phyloP scores from a whole-genome alignment of 2,329 filamentous ascomycete species.

The Aspergillus cejpii region DNA sequence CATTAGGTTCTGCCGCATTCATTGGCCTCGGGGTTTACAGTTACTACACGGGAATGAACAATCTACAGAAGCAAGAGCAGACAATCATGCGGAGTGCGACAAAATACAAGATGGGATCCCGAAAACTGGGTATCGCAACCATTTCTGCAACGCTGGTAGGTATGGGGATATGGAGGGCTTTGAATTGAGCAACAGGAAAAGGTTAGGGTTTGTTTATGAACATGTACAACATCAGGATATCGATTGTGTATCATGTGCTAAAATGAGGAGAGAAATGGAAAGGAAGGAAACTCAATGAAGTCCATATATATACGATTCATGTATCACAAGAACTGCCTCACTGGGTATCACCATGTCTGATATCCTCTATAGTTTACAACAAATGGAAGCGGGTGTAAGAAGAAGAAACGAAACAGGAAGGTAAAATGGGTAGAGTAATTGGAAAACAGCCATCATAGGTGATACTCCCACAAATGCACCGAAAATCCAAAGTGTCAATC shows the following conservation, averaged over 20 bases:
- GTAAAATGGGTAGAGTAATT: conserved; percentile 6
- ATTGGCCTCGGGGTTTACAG: conserved; percentile 69
- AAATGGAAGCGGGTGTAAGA: conserved; percentile 12
- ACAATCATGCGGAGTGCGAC: conserved; percentile 62
- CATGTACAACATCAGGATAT: conserved; percentile 1
- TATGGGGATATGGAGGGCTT: conserved; percentile 63
- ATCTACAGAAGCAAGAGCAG: conserved; percentile 59
- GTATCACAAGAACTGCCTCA: conserved; percentile 25
- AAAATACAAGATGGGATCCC: conserved; percentile 64
- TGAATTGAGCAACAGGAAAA: conserved; percentile 42
- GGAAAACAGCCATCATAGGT: conserved; percentile 20
- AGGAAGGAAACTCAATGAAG: neutral
- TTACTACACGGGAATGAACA: conserved; percentile 66
- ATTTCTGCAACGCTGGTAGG: conserved; percentile 63
- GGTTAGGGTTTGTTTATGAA: neutral
- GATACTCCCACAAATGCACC: conserved; percentile 32
- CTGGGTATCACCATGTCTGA: conserved; percentile 33
- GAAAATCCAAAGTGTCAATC: conserved; percentile 19
- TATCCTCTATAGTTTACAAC: conserved; percentile 32
- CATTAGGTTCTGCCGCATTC: conserved; percentile 64
- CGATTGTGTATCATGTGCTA: neutral
- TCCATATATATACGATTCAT: conserved; percentile 10
- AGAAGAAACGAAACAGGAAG: conserved; percentile 12
- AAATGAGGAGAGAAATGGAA: neutral
- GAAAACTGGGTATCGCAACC: conserved; percentile 59